Evolutionary conservation across 2,329 filamentous ascomycete genomes (phyloP), one percentile per base, ranked within the genome.

Genomic region (Lecanicillium sp.): DNA sequence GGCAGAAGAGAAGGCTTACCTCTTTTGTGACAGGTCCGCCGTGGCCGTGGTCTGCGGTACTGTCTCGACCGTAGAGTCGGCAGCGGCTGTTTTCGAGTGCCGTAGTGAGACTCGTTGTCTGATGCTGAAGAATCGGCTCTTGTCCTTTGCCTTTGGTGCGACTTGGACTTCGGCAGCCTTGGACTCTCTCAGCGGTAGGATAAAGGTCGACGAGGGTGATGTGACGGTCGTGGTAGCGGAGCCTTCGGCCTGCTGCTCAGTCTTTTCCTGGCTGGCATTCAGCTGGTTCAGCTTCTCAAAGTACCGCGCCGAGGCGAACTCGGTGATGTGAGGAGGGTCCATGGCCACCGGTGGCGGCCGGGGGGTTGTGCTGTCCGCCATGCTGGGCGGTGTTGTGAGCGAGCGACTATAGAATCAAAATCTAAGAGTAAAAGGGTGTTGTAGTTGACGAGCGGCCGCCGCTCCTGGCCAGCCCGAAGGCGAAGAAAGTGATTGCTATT

Each of bases 261-360:
- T 64, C 47, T 68, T 66, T 14, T 61, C 62, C 46, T 60, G 65
- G 20, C 71, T 61, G 53, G 65, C 68, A 55, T 60, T 73, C 49
- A 64, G 68, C 59, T 77, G 72, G 41, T 64, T 68, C 44, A 81
- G 57, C 59, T 82, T 82, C 39, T 71, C 69, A 47, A 80, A 77
- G 53, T 79, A 82, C 46, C 73, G 73, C 57, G 74, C 67, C 32
- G 78, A 82, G 44, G 76, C 78, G 60, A 82, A 82, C 57, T 82
- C 78, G 44, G 77, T 79, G 45, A 78, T 68, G 47, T 80, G 77
- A 49, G 71, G 67, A 51, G 73, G 74, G 47, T 81, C 77, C 75
- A 80, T 79, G 52, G 58, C 58, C 56, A 51, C 46, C 45, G 52
- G n/a, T n/a, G n/a, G n/a, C n/a, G n/a, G 49, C 33, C 50, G 51